Conservation (phyloP, 106 monocot genomes). For the Acanthochlamys bracteata region DNA sequence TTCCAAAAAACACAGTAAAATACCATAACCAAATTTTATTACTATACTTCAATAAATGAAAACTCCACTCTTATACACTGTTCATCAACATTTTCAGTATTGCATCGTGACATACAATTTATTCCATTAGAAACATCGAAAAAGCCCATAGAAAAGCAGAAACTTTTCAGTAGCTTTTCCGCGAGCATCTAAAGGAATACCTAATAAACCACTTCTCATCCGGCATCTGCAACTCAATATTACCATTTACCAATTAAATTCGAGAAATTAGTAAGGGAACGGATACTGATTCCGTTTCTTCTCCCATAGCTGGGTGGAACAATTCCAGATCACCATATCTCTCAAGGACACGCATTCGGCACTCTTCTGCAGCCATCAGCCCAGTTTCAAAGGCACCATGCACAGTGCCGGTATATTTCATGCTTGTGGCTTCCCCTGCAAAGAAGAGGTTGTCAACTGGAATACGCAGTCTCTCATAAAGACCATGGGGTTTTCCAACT, state of each 20-base stretch:
- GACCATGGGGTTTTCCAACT: slow-evolving; percentile 54
- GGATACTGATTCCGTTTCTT: slow-evolving; percentile 29
- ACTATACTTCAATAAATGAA: too few relatives aligned
- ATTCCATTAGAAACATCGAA: too few relatives aligned
- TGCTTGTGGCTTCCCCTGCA: slow-evolving; percentile 88
- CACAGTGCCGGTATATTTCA: slow-evolving; percentile 72
- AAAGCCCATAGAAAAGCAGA: too few relatives aligned
- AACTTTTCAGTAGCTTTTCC: too few relatives aligned
- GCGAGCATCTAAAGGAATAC: too few relatives aligned
- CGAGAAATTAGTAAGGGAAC: slow-evolving; percentile 84
- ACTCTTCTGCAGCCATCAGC: slow-evolving; percentile 85
- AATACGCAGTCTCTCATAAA: slow-evolving; percentile 74
- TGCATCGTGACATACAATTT: too few relatives aligned
- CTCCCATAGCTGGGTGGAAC: slow-evolving; percentile 41
- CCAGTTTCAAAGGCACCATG: slow-evolving; percentile 93
- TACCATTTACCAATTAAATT: slow-evolving; percentile 21
- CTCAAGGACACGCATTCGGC: slow-evolving; percentile 67
- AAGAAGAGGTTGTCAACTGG: slow-evolving; percentile 99
- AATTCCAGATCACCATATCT: slow-evolving; percentile 51
- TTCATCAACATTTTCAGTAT: too few relatives aligned
- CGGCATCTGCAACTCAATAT: too few relatives aligned
- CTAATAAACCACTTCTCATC: too few relatives aligned
- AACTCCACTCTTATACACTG: too few relatives aligned
- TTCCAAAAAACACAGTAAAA: too few relatives aligned
- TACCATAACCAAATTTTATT: too few relatives aligned